A percentile compares a stretch with the other conserved stretches of the same genome.
Evolutionary conservation across 1,284 basidiomycete species (phyloP).

Genomic region (Omphalotus olearius): DNA sequence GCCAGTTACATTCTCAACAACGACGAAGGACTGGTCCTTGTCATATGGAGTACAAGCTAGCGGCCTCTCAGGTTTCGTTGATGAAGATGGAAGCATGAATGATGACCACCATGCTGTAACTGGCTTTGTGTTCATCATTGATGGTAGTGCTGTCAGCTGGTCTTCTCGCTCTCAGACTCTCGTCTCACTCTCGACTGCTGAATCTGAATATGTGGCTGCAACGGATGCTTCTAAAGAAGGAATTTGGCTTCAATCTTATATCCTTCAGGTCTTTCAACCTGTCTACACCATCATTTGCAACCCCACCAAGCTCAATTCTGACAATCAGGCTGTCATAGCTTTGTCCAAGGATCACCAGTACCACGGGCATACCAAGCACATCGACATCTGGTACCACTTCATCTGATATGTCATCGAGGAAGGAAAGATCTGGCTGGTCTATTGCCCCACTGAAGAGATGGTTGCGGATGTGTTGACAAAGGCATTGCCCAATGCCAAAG

Average conservation of each 20-base stretch:
- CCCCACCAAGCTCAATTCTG: constrained; percentile 13
- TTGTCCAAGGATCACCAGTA: constrained; percentile 23
- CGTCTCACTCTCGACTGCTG: constrained; percentile 1
- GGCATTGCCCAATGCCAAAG: constrained; percentile 19
- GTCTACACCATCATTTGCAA: not conserved
- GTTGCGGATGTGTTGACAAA: constrained; percentile 22
- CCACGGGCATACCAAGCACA: constrained; percentile 33
- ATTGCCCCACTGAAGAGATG: constrained; percentile 20
- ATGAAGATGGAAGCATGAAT: constrained; percentile 4
- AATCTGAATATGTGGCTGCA: constrained; percentile 2
- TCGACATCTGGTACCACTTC: constrained; percentile 30
- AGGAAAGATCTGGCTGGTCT: constrained; percentile 17
- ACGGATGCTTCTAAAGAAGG: constrained; percentile 3
- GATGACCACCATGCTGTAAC: not conserved
- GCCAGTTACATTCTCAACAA: no score
- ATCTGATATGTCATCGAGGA: constrained; percentile 26
- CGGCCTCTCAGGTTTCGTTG: not conserved
- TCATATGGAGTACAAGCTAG: not conserved
- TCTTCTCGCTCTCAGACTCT: constrained; percentile 5
- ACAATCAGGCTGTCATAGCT: constrained; percentile 27
- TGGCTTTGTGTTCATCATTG: constrained; percentile 2
- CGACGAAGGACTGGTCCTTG: constrained; percentile 9
- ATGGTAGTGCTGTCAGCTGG: constrained; percentile 1
- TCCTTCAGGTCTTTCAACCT: constrained; percentile 1
- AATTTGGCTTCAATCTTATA: not conserved